Evolutionary conservation across 2,329 filamentous ascomycete species (phyloP).

Genomic region (Keithomyces neogunnii): DNA sequence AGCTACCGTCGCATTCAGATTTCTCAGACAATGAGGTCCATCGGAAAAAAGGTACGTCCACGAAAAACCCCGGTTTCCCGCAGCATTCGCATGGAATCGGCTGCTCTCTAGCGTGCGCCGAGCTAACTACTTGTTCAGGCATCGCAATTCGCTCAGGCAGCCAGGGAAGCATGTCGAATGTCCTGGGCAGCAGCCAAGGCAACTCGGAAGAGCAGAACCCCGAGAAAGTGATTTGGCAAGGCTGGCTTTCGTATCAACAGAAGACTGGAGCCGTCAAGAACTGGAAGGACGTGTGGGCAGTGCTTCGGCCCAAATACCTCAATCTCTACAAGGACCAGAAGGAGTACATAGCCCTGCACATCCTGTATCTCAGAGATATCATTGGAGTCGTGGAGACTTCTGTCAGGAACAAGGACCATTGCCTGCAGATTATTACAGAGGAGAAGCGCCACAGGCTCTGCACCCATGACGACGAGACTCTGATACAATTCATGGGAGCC

Average conservation of each 20-base stretch:
- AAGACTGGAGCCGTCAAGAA: conserved; percentile 76
- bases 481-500: conserved; percentile 79
- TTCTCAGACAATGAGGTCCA: conserved; percentile 63
- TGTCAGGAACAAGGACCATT: conserved; percentile 72
- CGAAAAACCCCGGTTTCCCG: conserved; percentile 36
- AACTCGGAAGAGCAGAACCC: conserved; percentile 52
- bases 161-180: conserved; percentile 46
- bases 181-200: conserved; percentile 8
- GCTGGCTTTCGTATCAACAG: conserved; percentile 77
- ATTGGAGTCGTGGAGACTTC: conserved; percentile 90
- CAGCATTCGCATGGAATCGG: conserved; percentile 22
- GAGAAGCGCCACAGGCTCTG: conserved; percentile 78
- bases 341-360: conserved; percentile 80
- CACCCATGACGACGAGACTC: conserved; percentile 68
- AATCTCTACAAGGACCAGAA: conserved; percentile 88
- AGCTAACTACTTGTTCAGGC: conserved; percentile 1
- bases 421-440: conserved; percentile 88
- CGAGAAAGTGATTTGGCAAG: conserved; percentile 89
- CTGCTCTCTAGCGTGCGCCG: conserved; percentile 11
- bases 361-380: conserved; percentile 69
- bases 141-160: conserved; percentile 46
- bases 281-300: conserved; percentile 94
- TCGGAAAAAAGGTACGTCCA: conserved; percentile 39
- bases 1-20: conserved; percentile 75
- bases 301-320: conserved; percentile 75